Evolutionary conservation across 2,329 filamentous ascomycete species (phyloP), one percentile per base, ranked within the genome.

Genomic region (Ophiostoma novo-ulmi): DNA sequence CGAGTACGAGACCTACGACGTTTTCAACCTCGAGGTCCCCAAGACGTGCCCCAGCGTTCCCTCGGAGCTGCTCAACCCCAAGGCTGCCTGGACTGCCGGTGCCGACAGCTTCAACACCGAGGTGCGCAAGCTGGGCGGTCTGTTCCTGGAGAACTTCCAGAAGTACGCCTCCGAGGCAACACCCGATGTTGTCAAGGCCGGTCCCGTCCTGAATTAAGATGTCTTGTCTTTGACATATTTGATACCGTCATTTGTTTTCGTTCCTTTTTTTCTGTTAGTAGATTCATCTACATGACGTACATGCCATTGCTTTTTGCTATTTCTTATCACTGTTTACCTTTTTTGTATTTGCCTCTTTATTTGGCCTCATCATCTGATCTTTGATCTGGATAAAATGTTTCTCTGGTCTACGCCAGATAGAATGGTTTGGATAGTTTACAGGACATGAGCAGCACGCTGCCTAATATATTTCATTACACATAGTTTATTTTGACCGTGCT

Each of bases 81-180:
- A 90, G 82, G 94, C 90, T 80, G 92, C 91, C 76, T 99, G 95
- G 95, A 96, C 90, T 58, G 89, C 89, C 55, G 91, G 92, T 66
- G 84, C 86, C 69, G 89, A 92, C 20, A 90, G 90, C 83, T 98
- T 98, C 88, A 87, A 89, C 78, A 85, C 84, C 69, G 94, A 97
- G 81, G 94, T 98, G 64, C 90, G 86, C 80, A 98, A 97, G 87
- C 89, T 99, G 48, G 95, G 90, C 77, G 84, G 82, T 74, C 87
- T 98, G 74, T 99, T 99, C 86, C 88, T 90, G 78, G 92, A 97
- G 83, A 99, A 99, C 88, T 99, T 99, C 84, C 89, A 93, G 85
- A 97, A 97, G 86, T 97, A 97, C 84, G 85, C 89, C 77, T 89
- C 89, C 76, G 88, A 97, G 81, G 93, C 93, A 36, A 94, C 92